Evolutionary conservation across 805 yeast genomes (phyloP).

Genomic region (Saccharomyces jurei): DNA sequence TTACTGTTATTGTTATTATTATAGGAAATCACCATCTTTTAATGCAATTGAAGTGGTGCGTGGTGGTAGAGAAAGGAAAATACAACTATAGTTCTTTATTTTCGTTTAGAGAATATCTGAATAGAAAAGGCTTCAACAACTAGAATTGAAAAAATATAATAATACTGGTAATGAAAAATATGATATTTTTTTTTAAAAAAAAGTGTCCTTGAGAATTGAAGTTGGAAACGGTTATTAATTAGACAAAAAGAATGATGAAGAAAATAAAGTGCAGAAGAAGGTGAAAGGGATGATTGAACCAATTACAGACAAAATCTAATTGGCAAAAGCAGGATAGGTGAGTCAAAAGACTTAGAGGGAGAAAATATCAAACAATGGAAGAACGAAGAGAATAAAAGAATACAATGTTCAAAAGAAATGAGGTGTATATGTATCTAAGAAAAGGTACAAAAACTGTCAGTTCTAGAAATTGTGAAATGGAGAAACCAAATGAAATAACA

Average conservation of each 20-base stretch:
- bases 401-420: background rate
- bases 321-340: background rate
- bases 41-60: background rate
- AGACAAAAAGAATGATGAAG: background rate
- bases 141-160: background rate
- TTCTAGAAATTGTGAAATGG: background rate
- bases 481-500: background rate
- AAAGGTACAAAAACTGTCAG: background rate
- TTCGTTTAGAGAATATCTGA: background rate
- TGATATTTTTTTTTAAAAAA: background rate
- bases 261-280: background rate
- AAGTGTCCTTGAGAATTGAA: background rate
- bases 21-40: background rate
- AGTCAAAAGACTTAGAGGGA: background rate
- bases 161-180: background rate
- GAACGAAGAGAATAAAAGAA: background rate
- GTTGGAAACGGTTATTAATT: background rate
- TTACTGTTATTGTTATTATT: background rate
- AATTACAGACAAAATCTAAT: background rate
- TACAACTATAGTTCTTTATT: background rate
- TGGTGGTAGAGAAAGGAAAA: background rate
- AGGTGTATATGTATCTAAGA: background rate
- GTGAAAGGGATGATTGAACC: background rate
- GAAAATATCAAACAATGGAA: background rate
- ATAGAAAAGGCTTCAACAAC: background rate